Base-by-base conservation (phyloP, 768 basidiomycete species). In the Pleurotus citrinopileatus region DNA sequence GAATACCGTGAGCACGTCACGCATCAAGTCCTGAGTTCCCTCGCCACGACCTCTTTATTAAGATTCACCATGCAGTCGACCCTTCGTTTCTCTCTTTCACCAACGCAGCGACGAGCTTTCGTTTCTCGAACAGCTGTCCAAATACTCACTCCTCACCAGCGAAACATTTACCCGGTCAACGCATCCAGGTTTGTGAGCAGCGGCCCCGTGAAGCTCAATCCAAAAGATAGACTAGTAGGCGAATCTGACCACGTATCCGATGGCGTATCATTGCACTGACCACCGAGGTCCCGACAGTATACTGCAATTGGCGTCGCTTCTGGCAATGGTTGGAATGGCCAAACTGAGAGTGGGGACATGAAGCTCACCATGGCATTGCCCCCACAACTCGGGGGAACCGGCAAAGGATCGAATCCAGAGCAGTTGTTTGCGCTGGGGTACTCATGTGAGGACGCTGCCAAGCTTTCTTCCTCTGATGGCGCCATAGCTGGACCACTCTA, bases 351-450 rank as follows among this genome's bases (percentile, higher is more conserved):
- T 12, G 64, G 74, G 6, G 73, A 72, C 1, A 64, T 85, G 47
- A 68, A 74, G 37, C 64, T 86, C 32, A 67, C 74, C 34, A 74
- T 87, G 32, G 76, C 77, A 4, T 62, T 61, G 8, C 85, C 85
- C 6, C 82, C 79, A 55, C 80, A 76, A 45, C 63, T 86, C 42
- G 83, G 84, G 15, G 85, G 85, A n/a, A 67, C 67, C 4, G 84
- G 84, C 17, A 71, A 81, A 20, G 85, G 84, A 13, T 68, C 79
- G 54, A 86, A 86, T 61, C 85, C 85, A 0, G 85, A 87, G 57
- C 84, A 87, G 60, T 70, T 86, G 36, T 86, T 87, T 55, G 85
- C 86, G 8, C 79, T 83, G 80, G 84, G 85, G 3, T 86, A 86
- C 58, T 76, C 85, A 17, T 76, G 84, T 85, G 60, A 51, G 81